Evolutionary conservation across 2,329 filamentous ascomycete species (phyloP).

Genomic region (Fusarium redolens): DNA sequence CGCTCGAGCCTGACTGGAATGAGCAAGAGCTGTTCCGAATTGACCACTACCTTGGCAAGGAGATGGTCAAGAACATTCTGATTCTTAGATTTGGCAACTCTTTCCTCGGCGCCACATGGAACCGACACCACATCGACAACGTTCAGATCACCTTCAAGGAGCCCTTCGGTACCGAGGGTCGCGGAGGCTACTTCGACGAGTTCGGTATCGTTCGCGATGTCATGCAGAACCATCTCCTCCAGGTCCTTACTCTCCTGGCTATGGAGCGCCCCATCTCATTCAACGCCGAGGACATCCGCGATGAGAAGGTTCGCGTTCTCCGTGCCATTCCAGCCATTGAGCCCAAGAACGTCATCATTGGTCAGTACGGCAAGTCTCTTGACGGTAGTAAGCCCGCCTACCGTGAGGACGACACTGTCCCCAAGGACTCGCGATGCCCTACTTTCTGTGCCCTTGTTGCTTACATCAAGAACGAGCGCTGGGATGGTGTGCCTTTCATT

Average conservation of each 20-base stretch:
- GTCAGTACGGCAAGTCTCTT: slow-evolving; percentile 95
- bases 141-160: slow-evolving; percentile 99
- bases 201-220: slow-evolving; percentile 99
- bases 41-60: slow-evolving; percentile 99
- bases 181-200: slow-evolving; percentile 98
- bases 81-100: slow-evolving; percentile 98
- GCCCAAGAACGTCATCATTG: slow-evolving; percentile 99
- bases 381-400: slow-evolving; percentile 97
- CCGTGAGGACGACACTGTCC: slow-evolving; percentile 98
- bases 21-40: slow-evolving; percentile 99
- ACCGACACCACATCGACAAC: slow-evolving; percentile 99
- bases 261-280: slow-evolving; percentile 99
- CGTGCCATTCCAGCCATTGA: slow-evolving; percentile 94
- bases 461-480: slow-evolving; percentile 99
- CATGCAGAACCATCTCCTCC: slow-evolving; percentile 99
- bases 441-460: slow-evolving; percentile 98
- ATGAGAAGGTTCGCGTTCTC: slow-evolving; percentile 97
- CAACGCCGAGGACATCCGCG: slow-evolving; percentile 96
- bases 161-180: slow-evolving; percentile 97
- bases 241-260: slow-evolving; percentile 93
- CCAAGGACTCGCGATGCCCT: slow-evolving; percentile 95
- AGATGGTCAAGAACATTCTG: slow-evolving; percentile 99
- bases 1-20: slow-evolving; percentile 96
- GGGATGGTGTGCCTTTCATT: slow-evolving; percentile 99
- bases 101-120: slow-evolving; percentile 98